Evolutionary conservation across 129 eudicot species (phyloP), one percentile per base, ranked within the genome.

Genomic region (Dittrichia graveolens): DNA sequence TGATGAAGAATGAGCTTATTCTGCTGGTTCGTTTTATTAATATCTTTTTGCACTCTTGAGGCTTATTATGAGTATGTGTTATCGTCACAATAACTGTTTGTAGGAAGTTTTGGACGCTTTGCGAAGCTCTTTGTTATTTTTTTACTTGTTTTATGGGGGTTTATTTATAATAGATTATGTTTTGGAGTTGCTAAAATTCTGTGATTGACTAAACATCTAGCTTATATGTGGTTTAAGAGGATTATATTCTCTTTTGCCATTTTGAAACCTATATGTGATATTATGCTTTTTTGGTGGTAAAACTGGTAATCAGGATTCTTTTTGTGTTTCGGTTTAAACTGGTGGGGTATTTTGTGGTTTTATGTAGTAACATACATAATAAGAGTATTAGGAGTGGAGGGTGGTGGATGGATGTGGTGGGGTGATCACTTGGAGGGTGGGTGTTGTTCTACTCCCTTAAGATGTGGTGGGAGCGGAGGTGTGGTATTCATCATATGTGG

Each of bases 1-100:
- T 38, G 91, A 85, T 8, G 88, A 88, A 59, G 91, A 85, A 70
- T 85, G 83, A 82, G 79, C 40, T 46, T 5, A 2, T 16, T 34
- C 55, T 12, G 19, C 7, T 37, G 35, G 67, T 12, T 39, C 8
- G 15, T 2, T 15, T 3, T 47, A 7, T 35, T 19, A 49, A 8
- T 49, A 5, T 37, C 31, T 0, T 47, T 40, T 39, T 44, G 60
- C 41, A 44, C 37, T 60, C 4, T 0, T 75, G 65, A 31, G 14
- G 56, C 43, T 9, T 61, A 62, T 9, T 61, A 62, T 52, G 67
- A 53, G 56, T 38, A 35, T 15, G 16, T 31, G 16, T 73, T 71
- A 49, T 45, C 50, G n/a, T 41, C 49, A 56, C 14, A 69, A 52
- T 55, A 53, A 44, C 57, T 65, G 4, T 52, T 67, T 70, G 44